Base-by-base conservation (phyloP, 176 grass and related monocot species). In the Elymus sibiricus region DNA sequence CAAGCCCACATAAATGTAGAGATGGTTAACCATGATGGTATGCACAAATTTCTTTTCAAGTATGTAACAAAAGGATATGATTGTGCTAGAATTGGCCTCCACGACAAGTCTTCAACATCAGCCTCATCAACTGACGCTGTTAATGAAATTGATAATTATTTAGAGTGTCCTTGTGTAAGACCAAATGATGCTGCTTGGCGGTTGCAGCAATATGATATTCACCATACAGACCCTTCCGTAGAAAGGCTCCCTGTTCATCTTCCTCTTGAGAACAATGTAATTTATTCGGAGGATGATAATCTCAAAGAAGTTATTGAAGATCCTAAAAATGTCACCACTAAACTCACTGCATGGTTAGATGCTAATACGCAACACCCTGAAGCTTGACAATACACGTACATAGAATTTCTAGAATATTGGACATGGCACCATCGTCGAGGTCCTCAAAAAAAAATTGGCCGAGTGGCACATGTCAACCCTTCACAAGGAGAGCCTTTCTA, bases 31-130 rank as follows among this genome's bases (percentile, higher is more conserved):
- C 53, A 25, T 61, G 32, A 61, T 78, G 51, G 53, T 25, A 60
- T 79, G 76, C 32, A 79, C 6, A 62, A 62, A 62, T 79, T 62
- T 79, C 34, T 79, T 10, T 79, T 79, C 19, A 79, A 79, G 37
- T 79, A 79, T 27, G 17, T 63, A 0, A 79, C 58, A 17, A 79
- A 79, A 5, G 77, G 58, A 7, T 63, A 42, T 62, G 37, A 79
- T 63, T 42, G 58, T 63, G 35, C 77, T 0, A 79, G 22, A 27
- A 9, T 74, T 47, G 71, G 42, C 1, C 5, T 74, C 10, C 42
- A 49, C 4, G 11, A 0, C 27, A 47, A 49, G 15, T 47, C 4
- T 63, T 63, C 24, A 11, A 63, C 60, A 25, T 63, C 24, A 26
- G 60, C 25, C 25, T 63, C 71, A 16, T 17, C 40, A 1, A 0